Evolutionary conservation across 495 filamentous ascomycete species (phyloP), one percentile per base, ranked within the genome.

Genomic region (Penicillium macrosclerotiorum): DNA sequence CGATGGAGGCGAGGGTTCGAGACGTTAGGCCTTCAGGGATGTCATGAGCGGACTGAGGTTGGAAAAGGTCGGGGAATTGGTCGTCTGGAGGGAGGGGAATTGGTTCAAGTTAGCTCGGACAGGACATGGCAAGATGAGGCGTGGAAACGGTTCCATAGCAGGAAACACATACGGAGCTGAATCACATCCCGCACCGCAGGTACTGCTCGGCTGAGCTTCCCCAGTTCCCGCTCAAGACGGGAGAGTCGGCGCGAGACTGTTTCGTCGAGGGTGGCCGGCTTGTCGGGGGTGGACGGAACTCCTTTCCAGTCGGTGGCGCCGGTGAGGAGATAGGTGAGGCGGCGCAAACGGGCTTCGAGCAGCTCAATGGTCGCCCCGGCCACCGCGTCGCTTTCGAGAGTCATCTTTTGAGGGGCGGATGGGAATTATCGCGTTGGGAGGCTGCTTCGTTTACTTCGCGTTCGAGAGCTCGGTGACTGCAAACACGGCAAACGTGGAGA

Each of bases 261-360:
- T 23, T 73, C 67, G 20, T 74, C 73, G 24, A 63, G 43, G 4
- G 64, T 60, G 4, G 63, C 34, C 18, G 65, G 71, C 43, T 66
- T 70, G 33, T 60, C 52, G 26, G 64, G 70, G n/a, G 57, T 52
- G 36, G 51, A 62, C 64, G 76, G 47, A 65, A 67, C 31, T 50
- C 64, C 51, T 50, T 62, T 54, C 76, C 72, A 64, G 45, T 66
- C 60, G 11, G 63, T 63, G 58, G 70, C 59, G 52, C 89, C 89
- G 50, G 81, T 81, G 36, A 96, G 72, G 23, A 86, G 73, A 64
- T 85, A 91, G 49, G 89, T 82, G 36, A 94, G 71, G 19, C 86
- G 78, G 36, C 75, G 73, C 24, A 96, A 75, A 27, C 90, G 85
- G n/a, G 72, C 71, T 54, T 91, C 85, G 4, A 96, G 84, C 37